These are phyloP conservation scores for Debaryomyces tyrocola DNA, from an alignment of 805 yeast species.

Conservation along the genomic window DNA sequence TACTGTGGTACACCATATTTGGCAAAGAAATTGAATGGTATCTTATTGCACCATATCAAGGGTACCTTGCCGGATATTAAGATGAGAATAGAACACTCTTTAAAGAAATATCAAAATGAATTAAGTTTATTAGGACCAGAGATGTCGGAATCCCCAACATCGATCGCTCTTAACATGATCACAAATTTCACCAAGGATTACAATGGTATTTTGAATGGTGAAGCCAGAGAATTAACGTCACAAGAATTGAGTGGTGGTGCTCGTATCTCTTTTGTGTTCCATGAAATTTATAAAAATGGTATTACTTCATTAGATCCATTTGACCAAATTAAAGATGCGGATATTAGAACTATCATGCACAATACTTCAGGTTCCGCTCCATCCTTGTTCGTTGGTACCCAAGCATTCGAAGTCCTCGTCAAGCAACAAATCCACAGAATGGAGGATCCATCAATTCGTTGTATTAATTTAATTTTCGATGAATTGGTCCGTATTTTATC, in stretches of 20 bases:
- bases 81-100: constrained; percentile 79
- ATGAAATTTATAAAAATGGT: constrained; percentile 93
- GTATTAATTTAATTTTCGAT: constrained; percentile 88
- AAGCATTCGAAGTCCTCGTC: constrained; percentile 93
- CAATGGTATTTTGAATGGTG: constrained; percentile 88
- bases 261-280: constrained; percentile 94
- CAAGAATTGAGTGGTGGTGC: constrained; percentile 97
- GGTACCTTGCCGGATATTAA: constrained; percentile 80
- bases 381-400: constrained; percentile 93
- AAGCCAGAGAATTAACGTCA: constrained; percentile 82
- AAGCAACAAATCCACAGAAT: constrained; percentile 91
- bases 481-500: constrained; percentile 89
- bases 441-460: constrained; percentile 88
- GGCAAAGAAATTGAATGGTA: constrained; percentile 86
- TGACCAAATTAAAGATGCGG: constrained; percentile 93
- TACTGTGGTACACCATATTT: constrained; percentile 98
- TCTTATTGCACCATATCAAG: constrained; percentile 82
- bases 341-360: constrained; percentile 94
- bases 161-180: constrained; percentile 85
- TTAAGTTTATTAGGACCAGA: constrained; percentile 81
- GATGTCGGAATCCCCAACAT: constrained; percentile 83
- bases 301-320: constrained; percentile 90
- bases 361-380: constrained; percentile 97
- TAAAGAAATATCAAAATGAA: constrained; percentile 83
- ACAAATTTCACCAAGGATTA: constrained; percentile 92